Evolutionary conservation across 768 basidiomycete genomes (phyloP), one percentile per base, ranked within the genome.

Genomic region (Plicaturopsis crispa): DNA sequence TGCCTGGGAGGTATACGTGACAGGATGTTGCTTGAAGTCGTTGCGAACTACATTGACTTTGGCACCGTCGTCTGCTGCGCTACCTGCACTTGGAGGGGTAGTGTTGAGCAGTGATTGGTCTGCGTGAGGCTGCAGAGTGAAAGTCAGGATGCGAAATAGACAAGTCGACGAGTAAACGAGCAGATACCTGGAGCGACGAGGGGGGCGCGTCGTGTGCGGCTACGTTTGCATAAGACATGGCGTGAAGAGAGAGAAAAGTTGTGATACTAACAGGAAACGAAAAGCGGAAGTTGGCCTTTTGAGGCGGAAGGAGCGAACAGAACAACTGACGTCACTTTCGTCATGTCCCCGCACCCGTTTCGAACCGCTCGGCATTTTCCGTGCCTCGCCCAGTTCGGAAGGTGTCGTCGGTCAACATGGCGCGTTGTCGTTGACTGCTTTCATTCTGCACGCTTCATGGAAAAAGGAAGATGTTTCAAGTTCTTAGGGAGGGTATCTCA

Each of bases 211-310:
- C 76, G 44, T 71, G 63, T 19, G 73, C 72, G 42, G 78, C 73
- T 51, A 80, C 73, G 22, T 72, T 62, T 17, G 84, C 84, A 73
- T 84, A 87, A 40, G 82, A 84, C 81, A 84, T 85, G 26, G 26
- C 14, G 26, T 6, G 39, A 12, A 37, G 18, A 23, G 34, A 32
- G 31, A 19, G 20, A 24, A 17, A 36, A 21, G 34, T 13, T 14
- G 34, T 16, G 14, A 7, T 6, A 6, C 14, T 35, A n/a, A n/a
- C n/a, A n/a, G n/a, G n/a, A n/a, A n/a, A n/a, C n/a, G n/a, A n/a
- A n/a, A n/a, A n/a, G n/a, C n/a, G n/a, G n/a, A n/a, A n/a, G n/a
- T n/a, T n/a, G n/a, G n/a, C n/a, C n/a, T n/a, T n/a, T n/a, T n/a
- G n/a, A n/a, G n/a, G n/a, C n/a, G n/a, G n/a, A n/a, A n/a, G n/a